Evolutionary conservation across 495 filamentous ascomycete species (phyloP).

Genomic region (Tricharina praecox): DNA sequence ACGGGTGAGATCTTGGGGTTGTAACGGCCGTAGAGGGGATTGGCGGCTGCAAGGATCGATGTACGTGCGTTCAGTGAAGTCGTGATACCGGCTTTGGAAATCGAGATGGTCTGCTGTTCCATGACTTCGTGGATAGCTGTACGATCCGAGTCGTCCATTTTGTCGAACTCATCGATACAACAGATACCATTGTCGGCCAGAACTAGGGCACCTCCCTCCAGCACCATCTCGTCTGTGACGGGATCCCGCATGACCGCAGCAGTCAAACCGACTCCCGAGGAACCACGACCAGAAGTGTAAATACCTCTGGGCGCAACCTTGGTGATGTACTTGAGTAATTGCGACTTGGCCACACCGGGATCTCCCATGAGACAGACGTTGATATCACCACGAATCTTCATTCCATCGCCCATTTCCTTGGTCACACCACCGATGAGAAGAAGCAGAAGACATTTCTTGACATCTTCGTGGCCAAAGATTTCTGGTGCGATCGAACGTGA

Average conservation of each 20-base stretch:
- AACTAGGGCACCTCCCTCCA: constrained; percentile 90
- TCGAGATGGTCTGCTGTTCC: constrained; percentile 98
- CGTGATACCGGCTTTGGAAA: constrained; percentile 93
- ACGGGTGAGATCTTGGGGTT: constrained; percentile 92
- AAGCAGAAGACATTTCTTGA: constrained; percentile 91
- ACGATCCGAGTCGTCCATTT: constrained; percentile 94
- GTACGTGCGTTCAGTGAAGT: constrained; percentile 92
- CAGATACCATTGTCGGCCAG: constrained; percentile 96
- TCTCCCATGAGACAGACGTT: constrained; percentile 99
- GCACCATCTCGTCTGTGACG: constrained; percentile 95
- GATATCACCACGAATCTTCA: constrained; percentile 96
- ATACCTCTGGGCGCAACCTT: constrained; percentile 95
- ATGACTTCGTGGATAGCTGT: constrained; percentile 99
- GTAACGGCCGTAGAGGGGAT: constrained; percentile 93
- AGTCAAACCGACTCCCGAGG: constrained; percentile 90
- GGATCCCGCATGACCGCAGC: constrained; percentile 97
- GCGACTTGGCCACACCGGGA: constrained; percentile 96
- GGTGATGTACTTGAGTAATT: constrained; percentile 92
- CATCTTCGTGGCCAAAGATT: constrained; percentile 89
- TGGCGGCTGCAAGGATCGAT: constrained; percentile 92
- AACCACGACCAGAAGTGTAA: constrained; percentile 92
- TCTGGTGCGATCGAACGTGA: constrained; percentile 92
- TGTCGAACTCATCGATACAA: constrained; percentile 99
- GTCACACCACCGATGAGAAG: constrained; percentile 91
- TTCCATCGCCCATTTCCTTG: constrained; percentile 93